Evolutionary conservation across 768 basidiomycete species (phyloP).

Genomic region (Xerocomellus intermedius): DNA sequence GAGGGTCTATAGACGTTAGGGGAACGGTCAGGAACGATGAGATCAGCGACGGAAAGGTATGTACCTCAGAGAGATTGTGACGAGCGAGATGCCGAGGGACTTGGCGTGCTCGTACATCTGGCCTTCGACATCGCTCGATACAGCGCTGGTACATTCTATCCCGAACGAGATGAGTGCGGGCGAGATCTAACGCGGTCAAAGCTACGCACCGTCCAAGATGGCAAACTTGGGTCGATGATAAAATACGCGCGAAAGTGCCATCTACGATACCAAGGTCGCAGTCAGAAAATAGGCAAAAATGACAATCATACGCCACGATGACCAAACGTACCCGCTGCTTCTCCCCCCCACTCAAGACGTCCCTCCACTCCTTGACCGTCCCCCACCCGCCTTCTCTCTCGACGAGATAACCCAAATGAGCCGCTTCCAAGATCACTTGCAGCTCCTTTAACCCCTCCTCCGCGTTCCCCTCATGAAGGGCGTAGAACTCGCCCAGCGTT

Average conservation of each 20-base stretch:
- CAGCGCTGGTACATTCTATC: slow-evolving; percentile 90
- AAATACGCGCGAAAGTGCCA: slow-evolving; percentile 92
- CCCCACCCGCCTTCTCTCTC: slow-evolving; percentile 87
- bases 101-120: slow-evolving; percentile 95
- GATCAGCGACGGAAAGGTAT: slow-evolving; percentile 16
- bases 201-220: slow-evolving; percentile 72
- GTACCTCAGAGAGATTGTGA: slow-evolving; percentile 87
- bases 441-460: slow-evolving; percentile 63
- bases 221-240: slow-evolving; percentile 84
- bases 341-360: slow-evolving; percentile 94
- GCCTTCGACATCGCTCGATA: slow-evolving; percentile 95
- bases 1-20: slow-evolving; percentile 51
- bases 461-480: slow-evolving; percentile 50
- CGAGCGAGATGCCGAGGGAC: slow-evolving; percentile 82
- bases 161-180: neutral
- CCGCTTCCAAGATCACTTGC: slow-evolving; percentile 73
- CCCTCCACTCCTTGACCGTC: slow-evolving; percentile 93
- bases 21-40: neutral
- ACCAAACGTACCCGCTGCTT: slow-evolving; percentile 71
- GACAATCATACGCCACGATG: neutral
- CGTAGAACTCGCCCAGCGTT: slow-evolving; percentile 58
- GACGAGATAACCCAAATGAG: slow-evolving; percentile 82
- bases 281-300: too few species aligned
- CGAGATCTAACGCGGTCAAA: neutral
- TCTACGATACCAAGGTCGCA: slow-evolving; percentile 40